Conservation (phyloP, 2,329 filamentous ascomycete genomes). For the Xylariaceae sp. region DNA sequence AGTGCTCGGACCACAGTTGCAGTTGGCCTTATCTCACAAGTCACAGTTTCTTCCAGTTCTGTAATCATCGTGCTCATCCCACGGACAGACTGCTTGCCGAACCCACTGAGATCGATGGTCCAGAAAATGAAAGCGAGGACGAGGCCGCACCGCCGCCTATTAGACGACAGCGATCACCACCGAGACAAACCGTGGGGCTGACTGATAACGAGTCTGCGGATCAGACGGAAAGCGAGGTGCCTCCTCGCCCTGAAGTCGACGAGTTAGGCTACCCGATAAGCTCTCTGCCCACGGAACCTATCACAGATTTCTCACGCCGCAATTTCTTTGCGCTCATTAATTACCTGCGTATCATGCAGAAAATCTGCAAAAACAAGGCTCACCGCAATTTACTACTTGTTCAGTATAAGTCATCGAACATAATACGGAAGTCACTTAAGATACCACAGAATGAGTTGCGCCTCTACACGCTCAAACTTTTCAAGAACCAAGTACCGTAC, state of each 20-base stretch:
- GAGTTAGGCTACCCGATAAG: constrained; percentile 82
- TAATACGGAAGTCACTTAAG: constrained; percentile 87
- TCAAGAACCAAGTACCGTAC: constrained; percentile 98
- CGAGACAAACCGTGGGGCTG: constrained; percentile 38
- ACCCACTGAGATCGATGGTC: constrained; percentile 38
- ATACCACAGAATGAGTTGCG: constrained; percentile 86
- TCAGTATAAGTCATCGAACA: constrained; percentile 91
- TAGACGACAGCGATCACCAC: constrained; percentile 56
- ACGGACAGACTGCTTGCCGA: constrained; percentile 33
- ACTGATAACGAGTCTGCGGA: constrained; percentile 32
- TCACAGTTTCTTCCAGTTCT: constrained; percentile 85
- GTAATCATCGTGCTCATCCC: constrained; percentile 54
- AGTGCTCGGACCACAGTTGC: constrained; percentile 25
- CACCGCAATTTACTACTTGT: constrained; percentile 93
- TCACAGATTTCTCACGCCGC: constrained; percentile 88
- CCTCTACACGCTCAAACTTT: constrained; percentile 94
- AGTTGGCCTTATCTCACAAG: constrained; percentile 24
- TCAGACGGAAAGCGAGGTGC: constrained; percentile 40
- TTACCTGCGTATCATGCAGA: constrained; percentile 94
- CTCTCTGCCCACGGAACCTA: constrained; percentile 71
- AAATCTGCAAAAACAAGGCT: constrained; percentile 93
- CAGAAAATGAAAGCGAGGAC: constrained; percentile 63
- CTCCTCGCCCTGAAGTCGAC: constrained; percentile 68
- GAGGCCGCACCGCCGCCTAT: constrained; percentile 88
- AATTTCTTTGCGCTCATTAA: constrained; percentile 97